A percentile compares a stretch with the other conserved stretches of the same genome.
Conservation (phyloP, 2,329 filamentous ascomycete genomes). For the Cladorrhinum sp. region DNA sequence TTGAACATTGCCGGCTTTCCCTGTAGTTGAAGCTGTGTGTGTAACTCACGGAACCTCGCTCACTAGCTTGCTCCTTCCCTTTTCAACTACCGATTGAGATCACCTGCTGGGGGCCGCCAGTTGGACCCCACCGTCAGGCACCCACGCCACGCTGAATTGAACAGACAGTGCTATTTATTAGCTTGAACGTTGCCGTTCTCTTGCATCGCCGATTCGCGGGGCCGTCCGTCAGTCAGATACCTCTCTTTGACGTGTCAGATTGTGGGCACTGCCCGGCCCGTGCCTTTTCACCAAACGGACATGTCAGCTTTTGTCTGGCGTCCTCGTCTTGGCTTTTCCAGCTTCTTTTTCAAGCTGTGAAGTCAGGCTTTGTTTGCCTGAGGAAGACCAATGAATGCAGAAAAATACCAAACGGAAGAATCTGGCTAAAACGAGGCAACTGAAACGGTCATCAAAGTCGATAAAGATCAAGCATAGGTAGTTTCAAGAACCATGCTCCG, state of each 20-base stretch:
- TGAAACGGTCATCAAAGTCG: background rate
- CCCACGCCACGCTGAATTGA: background rate
- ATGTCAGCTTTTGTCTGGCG: background rate
- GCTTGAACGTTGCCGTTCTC: background rate
- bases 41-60: background rate
- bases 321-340: background rate
- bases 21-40: background rate
- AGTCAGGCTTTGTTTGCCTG: no score
- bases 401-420: no score
- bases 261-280: slow-evolving; percentile 1
- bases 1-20: background rate
- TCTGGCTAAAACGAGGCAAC: background rate
- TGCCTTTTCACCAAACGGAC: background rate
- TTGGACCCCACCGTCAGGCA: slow-evolving; percentile 9
- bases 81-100: background rate
- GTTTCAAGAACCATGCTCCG: background rate
- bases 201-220: slow-evolving; percentile 3
- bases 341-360: background rate
- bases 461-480: no score
- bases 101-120: background rate
- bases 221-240: background rate
- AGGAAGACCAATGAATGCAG: background rate
- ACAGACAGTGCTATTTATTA: background rate
- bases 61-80: slow-evolving; percentile 4
- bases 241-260: background rate